phyloP scores from a whole-genome alignment of 805 yeast species.

The Nakazawaea anatomiae region DNA sequence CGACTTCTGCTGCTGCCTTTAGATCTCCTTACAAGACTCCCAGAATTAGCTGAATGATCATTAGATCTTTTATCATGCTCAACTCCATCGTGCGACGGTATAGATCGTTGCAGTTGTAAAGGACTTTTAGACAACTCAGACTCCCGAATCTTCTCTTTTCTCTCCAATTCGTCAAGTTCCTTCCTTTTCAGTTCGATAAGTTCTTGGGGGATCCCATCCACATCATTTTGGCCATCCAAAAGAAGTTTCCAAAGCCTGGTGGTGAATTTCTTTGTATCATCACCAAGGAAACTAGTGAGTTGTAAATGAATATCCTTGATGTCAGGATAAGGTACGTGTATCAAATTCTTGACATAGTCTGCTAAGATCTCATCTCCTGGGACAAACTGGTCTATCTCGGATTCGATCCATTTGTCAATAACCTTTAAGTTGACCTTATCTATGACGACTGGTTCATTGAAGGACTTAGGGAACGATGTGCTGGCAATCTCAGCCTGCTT shows the following conservation, averaged over 20 bases:
- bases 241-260: slow-evolving; percentile 38
- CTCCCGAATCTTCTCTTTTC: not conserved
- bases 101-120: too few species aligned
- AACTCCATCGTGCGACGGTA: too few species aligned
- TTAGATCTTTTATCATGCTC: too few species aligned
- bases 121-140: too few species aligned
- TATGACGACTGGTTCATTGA: slow-evolving; percentile 28
- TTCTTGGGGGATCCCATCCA: slow-evolving; percentile 38
- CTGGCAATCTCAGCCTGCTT: slow-evolving; percentile 12
- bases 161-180: slow-evolving; percentile 10
- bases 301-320: slow-evolving; percentile 37
- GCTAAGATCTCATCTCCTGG: slow-evolving; percentile 48
- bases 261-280: slow-evolving; percentile 33
- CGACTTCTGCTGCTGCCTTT: too few species aligned
- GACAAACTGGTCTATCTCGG: slow-evolving; percentile 26
- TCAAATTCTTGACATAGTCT: slow-evolving; percentile 38
- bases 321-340: slow-evolving; percentile 26
- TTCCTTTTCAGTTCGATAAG: slow-evolving; percentile 20
- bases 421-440: slow-evolving; percentile 31
- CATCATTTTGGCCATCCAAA: slow-evolving; percentile 35
- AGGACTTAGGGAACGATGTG: slow-evolving; percentile 29
- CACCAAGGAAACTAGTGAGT: slow-evolving; percentile 37
- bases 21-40: too few species aligned
- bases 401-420: slow-evolving; percentile 35
- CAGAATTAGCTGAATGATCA: too few species aligned